Evolutionary conservation across 2,329 filamentous ascomycete genomes (phyloP), one percentile per base, ranked within the genome.

Genomic region (Cladophialophora chaetospira): DNA sequence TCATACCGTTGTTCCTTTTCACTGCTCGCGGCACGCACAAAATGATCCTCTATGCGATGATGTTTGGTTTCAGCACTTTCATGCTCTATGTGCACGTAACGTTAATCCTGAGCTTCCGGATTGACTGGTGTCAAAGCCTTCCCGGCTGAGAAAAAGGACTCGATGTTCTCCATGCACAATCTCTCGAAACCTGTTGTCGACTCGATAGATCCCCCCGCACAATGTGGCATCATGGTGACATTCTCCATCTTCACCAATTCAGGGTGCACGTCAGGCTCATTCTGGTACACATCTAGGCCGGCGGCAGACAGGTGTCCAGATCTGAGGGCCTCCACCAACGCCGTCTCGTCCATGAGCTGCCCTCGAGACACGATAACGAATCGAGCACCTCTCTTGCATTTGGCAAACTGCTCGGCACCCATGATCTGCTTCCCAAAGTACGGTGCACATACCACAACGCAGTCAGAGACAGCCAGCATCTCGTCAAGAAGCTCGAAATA

Each of bases 141-240:
- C 9, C 17, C 36, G n/a, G 36, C 19, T 3, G 36, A 40, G 36
- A 40, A 15, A 9, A 40, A 40, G 9, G 36, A 40, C 4, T 46
- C 36, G 29, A 73, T 72, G 35, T 73, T 72, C 65, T 69, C 69
- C 68, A 73, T 72, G 0, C 69, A 70, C 55, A 70, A 64, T 19
- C 71, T 60, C 62, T 76, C 73, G 48, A 76, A 76, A 3, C 74
- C 75, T 19, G 74, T 69, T n/a, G 73, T 64, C 11, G 70, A 74
- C 1, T 72, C 70, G 3, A 74, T 60, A 1, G 72, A 72, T 0
- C 70, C 71, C 1, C 73, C 74, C 0, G 67, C 73, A n/a, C 70
- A 71, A 33, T 76, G 72, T 0, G 68, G 69, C 1, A 73, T 71
- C 36, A 76, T 58, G 0, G 70, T 72, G 2, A 74, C 74, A 36